A percentile compares a stretch with the other conserved stretches of the same genome.
Conservation (phyloP, 306 rosid genomes). For the Begonia peltatifolia region DNA sequence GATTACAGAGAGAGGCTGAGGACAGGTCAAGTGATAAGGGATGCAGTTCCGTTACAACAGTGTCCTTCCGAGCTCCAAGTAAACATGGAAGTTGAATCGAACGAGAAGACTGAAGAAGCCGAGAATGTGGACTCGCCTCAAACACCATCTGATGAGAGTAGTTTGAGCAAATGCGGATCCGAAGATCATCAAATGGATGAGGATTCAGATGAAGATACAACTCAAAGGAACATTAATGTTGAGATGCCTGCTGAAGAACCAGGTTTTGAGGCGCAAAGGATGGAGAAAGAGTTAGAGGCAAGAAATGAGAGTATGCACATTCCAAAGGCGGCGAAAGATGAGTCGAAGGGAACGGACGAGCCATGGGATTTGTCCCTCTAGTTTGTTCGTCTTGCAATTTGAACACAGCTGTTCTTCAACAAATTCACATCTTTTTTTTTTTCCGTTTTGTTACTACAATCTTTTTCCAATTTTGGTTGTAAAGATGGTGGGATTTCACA, state of each 20-base stretch:
- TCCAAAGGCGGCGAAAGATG: constrained; percentile 1
- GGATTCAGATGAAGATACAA: constrained; percentile 21
- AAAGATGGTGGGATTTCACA: too few relatives aligned
- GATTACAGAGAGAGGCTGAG: constrained; percentile 48
- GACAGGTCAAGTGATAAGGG: constrained; percentile 39
- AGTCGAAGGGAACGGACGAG: background rate
- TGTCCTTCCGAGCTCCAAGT: constrained; percentile 35
- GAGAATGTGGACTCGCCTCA: constrained; percentile 24
- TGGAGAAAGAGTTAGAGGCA: background rate
- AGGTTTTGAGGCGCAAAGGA: constrained; percentile 18
- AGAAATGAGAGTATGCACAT: background rate
- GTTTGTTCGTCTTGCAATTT: too few relatives aligned
- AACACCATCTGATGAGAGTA: constrained; percentile 29
- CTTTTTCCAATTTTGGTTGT: too few relatives aligned
- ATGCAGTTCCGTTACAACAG: constrained; percentile 66
- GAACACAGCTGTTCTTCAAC: too few relatives aligned
- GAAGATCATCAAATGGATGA: constrained; percentile 20
- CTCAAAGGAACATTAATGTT: constrained; percentile 14
- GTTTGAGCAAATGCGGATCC: constrained; percentile 37
- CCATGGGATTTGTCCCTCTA: too few relatives aligned
- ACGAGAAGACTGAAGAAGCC: constrained; percentile 26
- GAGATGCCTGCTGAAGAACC: constrained; percentile 10
- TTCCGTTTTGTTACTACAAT: too few relatives aligned
- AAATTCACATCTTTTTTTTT: too few relatives aligned
- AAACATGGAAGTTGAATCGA: constrained; percentile 20